These are phyloP conservation scores for Capronia epimyces DNA, from an alignment of 2,329 filamentous ascomycete species.

Conservation along the genomic window DNA sequence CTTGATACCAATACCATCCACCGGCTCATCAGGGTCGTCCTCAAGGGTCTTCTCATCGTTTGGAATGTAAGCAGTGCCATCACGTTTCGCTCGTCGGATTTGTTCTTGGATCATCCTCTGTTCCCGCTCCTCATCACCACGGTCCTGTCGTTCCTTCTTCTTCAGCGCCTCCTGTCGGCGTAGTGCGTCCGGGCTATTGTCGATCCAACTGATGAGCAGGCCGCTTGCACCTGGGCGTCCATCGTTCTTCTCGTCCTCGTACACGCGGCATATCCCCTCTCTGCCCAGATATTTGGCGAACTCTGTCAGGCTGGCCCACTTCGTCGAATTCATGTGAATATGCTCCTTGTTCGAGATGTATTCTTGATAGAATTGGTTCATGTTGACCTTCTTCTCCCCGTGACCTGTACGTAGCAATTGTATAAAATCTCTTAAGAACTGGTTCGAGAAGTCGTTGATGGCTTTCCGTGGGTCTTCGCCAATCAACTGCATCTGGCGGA, in stretches of 20 bases:
- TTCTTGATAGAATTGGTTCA: slow-evolving; percentile 93
- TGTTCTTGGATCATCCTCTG: slow-evolving; percentile 77
- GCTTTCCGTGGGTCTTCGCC: slow-evolving; percentile 80
- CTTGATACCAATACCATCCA: slow-evolving; percentile 41
- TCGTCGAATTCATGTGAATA: slow-evolving; percentile 88
- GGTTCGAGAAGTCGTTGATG: slow-evolving; percentile 73
- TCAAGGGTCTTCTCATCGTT: slow-evolving; percentile 41
- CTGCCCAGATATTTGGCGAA: slow-evolving; percentile 81
- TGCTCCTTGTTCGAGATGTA: slow-evolving; percentile 86
- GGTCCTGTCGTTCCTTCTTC: slow-evolving; percentile 79
- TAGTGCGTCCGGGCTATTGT: slow-evolving; percentile 82
- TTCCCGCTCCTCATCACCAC: slow-evolving; percentile 85
- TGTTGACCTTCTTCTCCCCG: slow-evolving; percentile 80
- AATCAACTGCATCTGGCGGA: slow-evolving; percentile 81
- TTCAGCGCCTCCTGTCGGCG: slow-evolving; percentile 72
- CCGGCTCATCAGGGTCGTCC: slow-evolving; percentile 36
- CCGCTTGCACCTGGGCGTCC: slow-evolving; percentile 24
- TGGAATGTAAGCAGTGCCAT: slow-evolving; percentile 46
- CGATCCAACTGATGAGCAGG: slow-evolving; percentile 81
- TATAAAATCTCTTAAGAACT: slow-evolving; percentile 78
- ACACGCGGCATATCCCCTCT: slow-evolving; percentile 82
- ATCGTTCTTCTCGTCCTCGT: slow-evolving; percentile 73
- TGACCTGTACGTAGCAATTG: slow-evolving; percentile 73
- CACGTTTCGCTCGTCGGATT: slow-evolving; percentile 66
- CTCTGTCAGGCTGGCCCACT: slow-evolving; percentile 81